Evolutionary conservation across 495 filamentous ascomycete species (phyloP).

Genomic region (Penicillium salamii): DNA sequence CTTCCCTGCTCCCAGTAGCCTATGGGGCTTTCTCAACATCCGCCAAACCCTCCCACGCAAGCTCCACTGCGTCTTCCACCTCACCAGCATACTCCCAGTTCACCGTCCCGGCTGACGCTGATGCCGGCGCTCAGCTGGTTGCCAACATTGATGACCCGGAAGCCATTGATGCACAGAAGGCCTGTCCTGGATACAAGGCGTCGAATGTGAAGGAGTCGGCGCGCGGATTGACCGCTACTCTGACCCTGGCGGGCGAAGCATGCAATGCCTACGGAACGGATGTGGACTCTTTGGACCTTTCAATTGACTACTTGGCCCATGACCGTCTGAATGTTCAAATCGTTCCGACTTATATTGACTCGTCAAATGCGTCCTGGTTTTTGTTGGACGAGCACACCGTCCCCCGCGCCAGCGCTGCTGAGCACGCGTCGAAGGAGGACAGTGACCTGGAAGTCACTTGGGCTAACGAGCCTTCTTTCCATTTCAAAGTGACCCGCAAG

Average conservation of each 20-base stretch:
- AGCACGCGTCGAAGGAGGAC: conserved; percentile 27
- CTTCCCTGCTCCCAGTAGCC: conserved; percentile 28
- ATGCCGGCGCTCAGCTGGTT: conserved; percentile 56
- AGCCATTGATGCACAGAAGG: conserved; percentile 66
- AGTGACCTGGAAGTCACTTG: conserved; percentile 56
- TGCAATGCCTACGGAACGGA: conserved; percentile 65
- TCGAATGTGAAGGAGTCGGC: conserved; percentile 44
- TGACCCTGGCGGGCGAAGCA: conserved; percentile 52
- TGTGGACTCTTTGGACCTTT: conserved; percentile 53
- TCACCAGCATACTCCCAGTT: conserved; percentile 32
- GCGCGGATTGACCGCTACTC: conserved; percentile 50
- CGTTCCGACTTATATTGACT: conserved; percentile 58
- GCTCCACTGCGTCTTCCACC: not conserved
- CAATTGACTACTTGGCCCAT: conserved; percentile 55
- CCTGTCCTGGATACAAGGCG: conserved; percentile 63
- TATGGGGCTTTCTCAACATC: conserved; percentile 23
- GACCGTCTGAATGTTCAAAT: conserved; percentile 54
- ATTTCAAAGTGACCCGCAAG: conserved; percentile 54
- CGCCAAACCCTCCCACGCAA: conserved; percentile 10
- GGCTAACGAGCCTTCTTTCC: conserved; percentile 60
- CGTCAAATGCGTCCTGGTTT: conserved; percentile 66
- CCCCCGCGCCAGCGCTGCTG: conserved; percentile 51
- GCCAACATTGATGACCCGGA: conserved; percentile 70
- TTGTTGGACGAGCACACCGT: conserved; percentile 62
- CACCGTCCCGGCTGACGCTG: conserved; percentile 56